A percentile compares a stretch with the other conserved stretches of the same genome.
These are phyloP conservation scores for Hepatocystis sp. DNA, from an alignment of 169 alveolate species.

Conservation along the genomic window DNA sequence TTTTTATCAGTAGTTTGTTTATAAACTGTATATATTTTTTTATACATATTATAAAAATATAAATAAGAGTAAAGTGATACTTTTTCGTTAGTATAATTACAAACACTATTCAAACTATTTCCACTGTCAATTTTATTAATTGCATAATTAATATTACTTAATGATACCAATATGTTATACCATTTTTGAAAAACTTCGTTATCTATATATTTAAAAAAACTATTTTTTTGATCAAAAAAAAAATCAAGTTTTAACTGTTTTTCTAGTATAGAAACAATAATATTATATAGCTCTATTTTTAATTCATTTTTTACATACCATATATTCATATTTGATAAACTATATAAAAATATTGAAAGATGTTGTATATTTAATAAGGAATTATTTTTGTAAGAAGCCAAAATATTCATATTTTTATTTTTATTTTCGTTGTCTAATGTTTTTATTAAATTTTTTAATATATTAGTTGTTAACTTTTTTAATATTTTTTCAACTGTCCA, in stretches of 20 bases:
- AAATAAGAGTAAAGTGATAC: constrained; percentile 20
- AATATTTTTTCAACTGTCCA: constrained; percentile 4
- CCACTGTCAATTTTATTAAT: constrained; percentile 72
- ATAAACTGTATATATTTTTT: constrained; percentile 10
- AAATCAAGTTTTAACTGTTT: constrained; percentile 12
- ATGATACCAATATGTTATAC: constrained; percentile 42
- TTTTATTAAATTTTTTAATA: constrained; percentile 18
- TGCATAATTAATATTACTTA: constrained; percentile 68
- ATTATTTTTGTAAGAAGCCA: background rate
- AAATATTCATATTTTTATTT: background rate
- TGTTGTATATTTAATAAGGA: constrained; percentile 52
- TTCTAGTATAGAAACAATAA: constrained; percentile 23
- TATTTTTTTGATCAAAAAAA: constrained; percentile 17
- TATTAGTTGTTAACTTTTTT: constrained; percentile 29
- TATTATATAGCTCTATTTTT: constrained; percentile 1
- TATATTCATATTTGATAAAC: constrained; percentile 18
- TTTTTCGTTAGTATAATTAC: constrained; percentile 28
- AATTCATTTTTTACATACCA: constrained; percentile 8
- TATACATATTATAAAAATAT: constrained; percentile 46
- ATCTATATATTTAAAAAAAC: constrained; percentile 4
- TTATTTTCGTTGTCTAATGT: constrained; percentile 25
- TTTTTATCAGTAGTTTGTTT: background rate
- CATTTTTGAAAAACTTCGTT: constrained; percentile 23
- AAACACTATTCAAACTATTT: too few relatives aligned
- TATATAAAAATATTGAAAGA: constrained; percentile 44